A percentile compares a stretch with the other conserved stretches of the same genome.
Conservation (phyloP, 371 early-diverging fungal genomes). For the Apophysomyces ossiformis region DNA sequence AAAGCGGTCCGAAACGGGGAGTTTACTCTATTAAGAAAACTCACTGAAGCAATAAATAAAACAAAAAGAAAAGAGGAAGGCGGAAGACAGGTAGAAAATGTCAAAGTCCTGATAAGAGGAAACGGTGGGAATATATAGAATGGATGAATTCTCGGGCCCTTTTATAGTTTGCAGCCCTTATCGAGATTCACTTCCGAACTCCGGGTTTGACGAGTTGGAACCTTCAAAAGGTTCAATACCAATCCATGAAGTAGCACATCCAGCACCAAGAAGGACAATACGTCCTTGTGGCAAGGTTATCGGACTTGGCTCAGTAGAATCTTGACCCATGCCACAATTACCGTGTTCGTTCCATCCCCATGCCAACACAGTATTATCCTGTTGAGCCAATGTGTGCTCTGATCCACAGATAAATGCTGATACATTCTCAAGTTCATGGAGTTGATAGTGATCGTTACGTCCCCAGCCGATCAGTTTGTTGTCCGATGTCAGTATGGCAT, state of each 20-base stretch:
- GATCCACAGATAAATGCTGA: constrained; percentile 72
- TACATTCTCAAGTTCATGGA: constrained; percentile 32
- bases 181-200: too few relatives aligned
- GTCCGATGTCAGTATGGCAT: constrained; percentile 44
- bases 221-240: constrained; percentile 8
- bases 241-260: constrained; percentile 33
- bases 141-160: too few relatives aligned
- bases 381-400: constrained; percentile 72
- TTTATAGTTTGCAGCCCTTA: too few relatives aligned
- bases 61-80: too few relatives aligned
- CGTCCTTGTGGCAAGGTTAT: constrained; percentile 6
- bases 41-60: too few relatives aligned
- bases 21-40: too few relatives aligned
- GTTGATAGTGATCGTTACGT: constrained; percentile 74
- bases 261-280: constrained; percentile 21
- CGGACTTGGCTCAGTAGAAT: constrained; percentile 11
- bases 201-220: too few relatives aligned
- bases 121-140: too few relatives aligned
- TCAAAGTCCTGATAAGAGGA: too few relatives aligned
- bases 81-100: too few relatives aligned
- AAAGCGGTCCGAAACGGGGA: too few relatives aligned
- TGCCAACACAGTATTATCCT: constrained; percentile 46
- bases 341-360: constrained; percentile 98
- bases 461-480: constrained; percentile 60
- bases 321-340: constrained; percentile 67